These are phyloP conservation scores for Ophiostoma montium DNA, from an alignment of 2,329 filamentous ascomycete genomes.

Conservation along the genomic window DNA sequence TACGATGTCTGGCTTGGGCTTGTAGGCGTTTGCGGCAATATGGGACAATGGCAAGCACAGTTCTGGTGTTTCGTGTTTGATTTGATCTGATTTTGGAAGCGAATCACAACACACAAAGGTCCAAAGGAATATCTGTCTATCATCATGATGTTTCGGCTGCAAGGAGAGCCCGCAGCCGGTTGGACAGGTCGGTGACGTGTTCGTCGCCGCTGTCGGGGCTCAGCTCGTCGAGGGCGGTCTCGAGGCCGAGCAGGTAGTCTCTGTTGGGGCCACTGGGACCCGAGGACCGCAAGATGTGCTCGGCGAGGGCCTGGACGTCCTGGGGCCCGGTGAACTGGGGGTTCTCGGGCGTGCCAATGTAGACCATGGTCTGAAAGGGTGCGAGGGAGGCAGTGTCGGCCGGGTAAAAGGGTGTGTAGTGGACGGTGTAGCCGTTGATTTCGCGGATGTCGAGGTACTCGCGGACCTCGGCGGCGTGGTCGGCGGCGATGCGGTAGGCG, in stretches of 20 bases:
- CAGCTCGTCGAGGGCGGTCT: conserved; percentile 58
- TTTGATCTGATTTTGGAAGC: background rate
- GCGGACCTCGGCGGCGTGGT: conserved; percentile 65
- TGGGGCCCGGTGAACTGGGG: conserved; percentile 82
- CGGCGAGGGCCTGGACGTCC: conserved; percentile 61
- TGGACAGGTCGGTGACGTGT: conserved; percentile 72
- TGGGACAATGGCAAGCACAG: background rate
- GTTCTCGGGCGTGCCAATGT: conserved; percentile 89
- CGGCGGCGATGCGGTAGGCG: conserved; percentile 68
- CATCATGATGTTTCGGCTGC: background rate
- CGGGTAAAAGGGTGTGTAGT: conserved; percentile 73
- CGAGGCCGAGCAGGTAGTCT: conserved; percentile 76
- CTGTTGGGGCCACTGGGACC: conserved; percentile 82
- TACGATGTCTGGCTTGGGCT: too few species aligned
- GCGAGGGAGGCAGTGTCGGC: conserved; percentile 24
- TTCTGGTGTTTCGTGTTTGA: background rate
- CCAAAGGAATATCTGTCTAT: too few species aligned
- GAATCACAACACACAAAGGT: too few species aligned
- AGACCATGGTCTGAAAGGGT: conserved; percentile 53
- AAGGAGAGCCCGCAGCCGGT: conserved; percentile 42
- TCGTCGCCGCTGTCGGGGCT: conserved; percentile 65
- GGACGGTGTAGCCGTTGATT: conserved; percentile 93
- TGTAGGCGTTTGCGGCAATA: too few species aligned
- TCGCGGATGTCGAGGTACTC: conserved; percentile 88
- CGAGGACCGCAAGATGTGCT: conserved; percentile 60